These are phyloP conservation scores for Lyophyllum atratum DNA, from an alignment of 768 basidiomycete species.

Conservation along the genomic window DNA sequence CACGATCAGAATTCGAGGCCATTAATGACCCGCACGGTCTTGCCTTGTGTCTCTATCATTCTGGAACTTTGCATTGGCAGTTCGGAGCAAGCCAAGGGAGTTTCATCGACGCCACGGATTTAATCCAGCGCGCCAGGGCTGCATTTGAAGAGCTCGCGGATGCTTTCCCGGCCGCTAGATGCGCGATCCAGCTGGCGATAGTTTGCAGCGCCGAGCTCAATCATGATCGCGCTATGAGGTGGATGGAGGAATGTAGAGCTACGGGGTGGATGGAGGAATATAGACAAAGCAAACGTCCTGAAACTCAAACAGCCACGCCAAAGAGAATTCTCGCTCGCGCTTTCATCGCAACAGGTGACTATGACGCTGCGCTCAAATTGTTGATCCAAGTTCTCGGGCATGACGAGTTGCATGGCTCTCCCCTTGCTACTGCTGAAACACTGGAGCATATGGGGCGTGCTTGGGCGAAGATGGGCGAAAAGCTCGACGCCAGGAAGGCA, in stretches of 20 bases:
- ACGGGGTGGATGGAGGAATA: too few relatives aligned
- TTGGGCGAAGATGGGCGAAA: not conserved
- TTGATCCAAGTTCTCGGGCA: not conserved
- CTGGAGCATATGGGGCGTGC: conserved; percentile 1
- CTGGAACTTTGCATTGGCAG: not conserved
- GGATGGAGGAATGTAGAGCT: too few relatives aligned
- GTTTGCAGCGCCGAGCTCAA: not conserved
- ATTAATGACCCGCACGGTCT: not conserved
- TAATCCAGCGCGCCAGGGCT: not conserved
- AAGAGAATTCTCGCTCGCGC: not conserved
- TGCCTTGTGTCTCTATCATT: not conserved
- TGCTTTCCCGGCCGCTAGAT: not conserved
- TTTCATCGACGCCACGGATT: not conserved
- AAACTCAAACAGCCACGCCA: not conserved
- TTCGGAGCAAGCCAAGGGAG: not conserved
- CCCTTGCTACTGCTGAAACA: not conserved
- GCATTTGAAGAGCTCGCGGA: not conserved
- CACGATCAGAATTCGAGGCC: not conserved
- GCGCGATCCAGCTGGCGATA: not conserved
- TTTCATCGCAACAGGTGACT: too few relatives aligned
- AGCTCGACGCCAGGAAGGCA: not conserved
- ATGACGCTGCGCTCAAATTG: too few relatives aligned
- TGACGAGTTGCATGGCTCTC: not conserved
- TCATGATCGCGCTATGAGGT: too few relatives aligned
- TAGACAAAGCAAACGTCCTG: not conserved